Conservation (phyloP, 495 filamentous ascomycete genomes). For the Neurospora tetrasperma region DNA sequence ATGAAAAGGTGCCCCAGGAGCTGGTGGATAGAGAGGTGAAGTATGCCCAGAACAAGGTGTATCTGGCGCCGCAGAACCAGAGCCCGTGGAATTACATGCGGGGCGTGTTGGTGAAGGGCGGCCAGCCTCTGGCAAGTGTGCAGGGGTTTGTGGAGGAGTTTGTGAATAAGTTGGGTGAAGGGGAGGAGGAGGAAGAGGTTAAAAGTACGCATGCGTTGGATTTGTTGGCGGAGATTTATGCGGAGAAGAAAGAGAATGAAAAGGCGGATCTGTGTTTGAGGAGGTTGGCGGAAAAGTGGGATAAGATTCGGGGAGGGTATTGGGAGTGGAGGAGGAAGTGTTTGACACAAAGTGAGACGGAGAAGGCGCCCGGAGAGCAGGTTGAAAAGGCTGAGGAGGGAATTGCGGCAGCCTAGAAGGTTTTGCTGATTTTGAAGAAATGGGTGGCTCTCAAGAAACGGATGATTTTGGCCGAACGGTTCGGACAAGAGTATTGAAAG, state of each 20-base stretch:
- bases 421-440: not conserved
- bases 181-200: conserved; percentile 39
- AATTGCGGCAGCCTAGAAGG: not conserved
- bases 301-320: conserved; percentile 82
- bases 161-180: conserved; percentile 39
- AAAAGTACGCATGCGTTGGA: conserved; percentile 83
- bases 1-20: conserved; percentile 44
- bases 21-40: conserved; percentile 65
- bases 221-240: conserved; percentile 72
- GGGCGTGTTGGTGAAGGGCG: conserved; percentile 59
- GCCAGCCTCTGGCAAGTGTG: conserved; percentile 44
- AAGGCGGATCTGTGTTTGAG: conserved; percentile 55
- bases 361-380: not conserved
- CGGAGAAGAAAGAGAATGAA: conserved; percentile 46
- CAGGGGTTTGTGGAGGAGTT: conserved; percentile 58
- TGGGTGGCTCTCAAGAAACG: not conserved
- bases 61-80: conserved; percentile 81
- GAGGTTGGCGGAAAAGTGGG: conserved; percentile 73
- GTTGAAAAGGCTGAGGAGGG: not conserved
- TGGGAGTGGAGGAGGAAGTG: conserved; percentile 67
- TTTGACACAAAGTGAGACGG: conserved; percentile 6
- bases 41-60: conserved; percentile 60
- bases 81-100: conserved; percentile 86
- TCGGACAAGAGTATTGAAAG: not conserved
- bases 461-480: not conserved